These are phyloP conservation scores for Fusarium equiseti DNA, from an alignment of 2,329 filamentous ascomycete genomes.

Conservation along the genomic window DNA sequence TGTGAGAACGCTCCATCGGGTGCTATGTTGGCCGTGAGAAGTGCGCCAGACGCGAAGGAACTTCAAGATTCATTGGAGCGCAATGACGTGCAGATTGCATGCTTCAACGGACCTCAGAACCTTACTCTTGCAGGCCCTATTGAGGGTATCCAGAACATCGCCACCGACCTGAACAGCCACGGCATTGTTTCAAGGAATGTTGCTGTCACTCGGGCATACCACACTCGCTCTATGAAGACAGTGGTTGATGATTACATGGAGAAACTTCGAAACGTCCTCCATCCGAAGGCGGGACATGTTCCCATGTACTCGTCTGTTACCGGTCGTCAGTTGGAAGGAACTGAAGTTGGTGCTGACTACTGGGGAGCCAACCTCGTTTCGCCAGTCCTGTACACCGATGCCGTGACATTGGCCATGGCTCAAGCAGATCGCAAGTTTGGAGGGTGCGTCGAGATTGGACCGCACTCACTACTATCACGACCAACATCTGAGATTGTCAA, in stretches of 20 bases:
- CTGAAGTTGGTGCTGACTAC: conserved; percentile 39
- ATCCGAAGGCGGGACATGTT: conserved; percentile 29
- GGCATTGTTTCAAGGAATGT: conserved; percentile 37
- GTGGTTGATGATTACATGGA: conserved; percentile 38
- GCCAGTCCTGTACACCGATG: conserved; percentile 43
- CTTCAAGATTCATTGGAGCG: conserved; percentile 32
- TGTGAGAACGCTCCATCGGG: conserved; percentile 40
- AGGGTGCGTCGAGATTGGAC: conserved; percentile 38
- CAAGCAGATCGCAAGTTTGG: conserved; percentile 30
- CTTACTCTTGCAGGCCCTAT: conserved; percentile 38
- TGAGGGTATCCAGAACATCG: conserved; percentile 36
- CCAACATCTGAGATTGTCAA: conserved; percentile 42
- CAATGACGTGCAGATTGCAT: conserved; percentile 41
- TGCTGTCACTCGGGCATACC: conserved; percentile 40
- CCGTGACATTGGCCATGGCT: conserved; percentile 37
- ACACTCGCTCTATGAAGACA: conserved; percentile 38
- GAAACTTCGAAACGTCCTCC: conserved; percentile 24
- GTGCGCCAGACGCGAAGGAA: conserved; percentile 33
- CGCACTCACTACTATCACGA: conserved; percentile 40
- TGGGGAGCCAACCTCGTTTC: conserved; percentile 43
- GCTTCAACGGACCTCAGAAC: conserved; percentile 43
- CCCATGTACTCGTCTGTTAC: conserved; percentile 43
- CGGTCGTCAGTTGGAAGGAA: conserved; percentile 31
- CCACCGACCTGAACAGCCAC: conserved; percentile 28
- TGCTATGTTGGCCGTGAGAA: conserved; percentile 37